Evolutionary conservation across 2,329 filamentous ascomycete genomes (phyloP), one percentile per base, ranked within the genome.

Genomic region (Aspergillus melleus): DNA sequence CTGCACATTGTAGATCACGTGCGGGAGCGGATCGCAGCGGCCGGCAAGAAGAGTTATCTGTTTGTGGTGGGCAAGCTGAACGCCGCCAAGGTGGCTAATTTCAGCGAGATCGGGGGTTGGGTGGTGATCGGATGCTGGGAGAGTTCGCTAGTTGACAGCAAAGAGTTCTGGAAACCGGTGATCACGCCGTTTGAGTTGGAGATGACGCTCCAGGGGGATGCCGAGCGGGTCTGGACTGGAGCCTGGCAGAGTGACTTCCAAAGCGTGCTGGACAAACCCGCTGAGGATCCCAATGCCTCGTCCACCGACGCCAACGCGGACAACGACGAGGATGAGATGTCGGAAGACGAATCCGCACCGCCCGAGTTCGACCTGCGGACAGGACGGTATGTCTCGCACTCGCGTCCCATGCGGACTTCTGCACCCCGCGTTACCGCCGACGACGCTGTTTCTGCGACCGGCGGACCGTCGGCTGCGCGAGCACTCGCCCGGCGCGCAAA

Each of bases 61-160:
- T 91, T 99, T 52, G 95, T 99, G 2, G 95, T 99, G 0, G 95
- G 95, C 60, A 98, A 98, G 75, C 83, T 99, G 26, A 99, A 98
- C 71, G 89, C 93, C 0, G 94, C 93, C 42, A 99, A 99, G 75
- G 83, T 99, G 22, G 95, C 95, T 52, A 99, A 99, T 76, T 99
- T 99, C 77, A 87, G 90, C 59, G 95, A 99, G 75, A 86, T 99
- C 5, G 94, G 92, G 49, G 94, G 92, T 16, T 99, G 95, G 95
- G 92, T 98, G 0, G 92, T 98, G 0, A 91, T 99, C 10, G 94
- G 95, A 2, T 99, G 95, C 77, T 99, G 95, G 95, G 95, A 99
- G 78, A 96, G 93, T 74, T 92, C 90, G 61, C 79, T 98, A 54
- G 86, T 99, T 4, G 94, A 97, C 68, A 92, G 92, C 64, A 90